Evolutionary conservation across 306 rosid genomes (phyloP), one percentile per base, ranked within the genome.

Genomic region (Malus sylvestris): DNA sequence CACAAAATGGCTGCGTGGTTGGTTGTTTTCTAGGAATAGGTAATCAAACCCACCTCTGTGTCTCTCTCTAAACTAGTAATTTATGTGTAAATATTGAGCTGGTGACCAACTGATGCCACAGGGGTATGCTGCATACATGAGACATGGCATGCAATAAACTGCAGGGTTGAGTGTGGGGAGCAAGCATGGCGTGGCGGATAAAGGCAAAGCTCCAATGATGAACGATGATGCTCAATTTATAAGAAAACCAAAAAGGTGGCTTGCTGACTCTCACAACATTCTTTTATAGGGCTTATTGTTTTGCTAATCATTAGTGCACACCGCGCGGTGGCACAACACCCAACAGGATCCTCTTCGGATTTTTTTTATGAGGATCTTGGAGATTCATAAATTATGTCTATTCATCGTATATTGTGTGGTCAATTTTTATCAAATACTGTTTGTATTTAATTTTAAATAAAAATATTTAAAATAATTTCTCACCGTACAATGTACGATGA

Each of bases 31-130:
- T 6, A 27, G 38, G 74, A 76, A 45, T 71, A 49, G 87, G 84
- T 76, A 73, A 83, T 71, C 86, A 60, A 80, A 68, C 79, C 84
- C 83, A 55, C 62, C 69, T 42, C 40, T 35, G 8, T 35, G 23
- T 46, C 22, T 44, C 57, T 67, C 68, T 9, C 10, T 6, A 65
- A 63, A 27, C 35, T 61, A 13, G 33, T 49, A 49, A 49, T 25
- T 61, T 25, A 25, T 11, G 66, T 10, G 10, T 70, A 19, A 15
- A 19, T 13, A n/a, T 30, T 30, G 81, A 29, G 82, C 84, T 63
- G 87, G 84, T 84, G 73, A 64, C 75, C 84, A 75, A 80, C 84
- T 23, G 16, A 76, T 71, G 67, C 65, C 57, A 66, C 77, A 74
- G 60, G 59, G 27, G 77, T 60, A 74, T 27, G 69, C 77, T 25